Conservation (phyloP, 164 flowering plant species). For the Platanus orientalis region DNA sequence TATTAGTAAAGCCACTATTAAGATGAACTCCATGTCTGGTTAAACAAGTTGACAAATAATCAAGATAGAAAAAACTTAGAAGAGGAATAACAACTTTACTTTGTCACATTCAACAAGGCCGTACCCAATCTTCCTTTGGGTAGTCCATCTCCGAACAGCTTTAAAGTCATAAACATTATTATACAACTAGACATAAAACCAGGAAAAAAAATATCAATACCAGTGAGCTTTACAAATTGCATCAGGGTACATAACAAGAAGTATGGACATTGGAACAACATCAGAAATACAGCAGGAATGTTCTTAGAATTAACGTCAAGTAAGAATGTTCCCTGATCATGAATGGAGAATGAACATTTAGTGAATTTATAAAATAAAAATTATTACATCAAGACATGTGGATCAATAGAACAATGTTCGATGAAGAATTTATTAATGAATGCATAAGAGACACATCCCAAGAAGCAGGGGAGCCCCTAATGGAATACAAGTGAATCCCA, state of each 20-base stretch:
- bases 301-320: neutral
- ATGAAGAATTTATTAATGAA: no score
- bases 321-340: neutral
- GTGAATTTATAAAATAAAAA: no score
- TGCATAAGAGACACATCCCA: no score
- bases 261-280: no score
- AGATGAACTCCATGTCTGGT: neutral
- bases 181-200: constrained; percentile 36
- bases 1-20: constrained; percentile 9
- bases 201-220: neutral
- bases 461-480: no score
- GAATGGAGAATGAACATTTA: no score
- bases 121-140: constrained; percentile 78
- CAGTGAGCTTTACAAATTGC: neutral
- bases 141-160: constrained; percentile 89
- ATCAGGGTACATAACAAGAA: no score
- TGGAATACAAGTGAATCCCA: no score
- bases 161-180: constrained; percentile 61
- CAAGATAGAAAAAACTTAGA: neutral
- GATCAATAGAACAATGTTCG: no score
- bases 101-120: constrained; percentile 83
- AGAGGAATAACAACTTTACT: constrained; percentile 32
- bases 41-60: neutral
- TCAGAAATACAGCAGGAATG: neutral
- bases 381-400: no score